A percentile compares a stretch with the other conserved stretches of the same genome.
Conservation (phyloP, 1,139 yeast genomes). For the Yamadazyma diospyri region DNA sequence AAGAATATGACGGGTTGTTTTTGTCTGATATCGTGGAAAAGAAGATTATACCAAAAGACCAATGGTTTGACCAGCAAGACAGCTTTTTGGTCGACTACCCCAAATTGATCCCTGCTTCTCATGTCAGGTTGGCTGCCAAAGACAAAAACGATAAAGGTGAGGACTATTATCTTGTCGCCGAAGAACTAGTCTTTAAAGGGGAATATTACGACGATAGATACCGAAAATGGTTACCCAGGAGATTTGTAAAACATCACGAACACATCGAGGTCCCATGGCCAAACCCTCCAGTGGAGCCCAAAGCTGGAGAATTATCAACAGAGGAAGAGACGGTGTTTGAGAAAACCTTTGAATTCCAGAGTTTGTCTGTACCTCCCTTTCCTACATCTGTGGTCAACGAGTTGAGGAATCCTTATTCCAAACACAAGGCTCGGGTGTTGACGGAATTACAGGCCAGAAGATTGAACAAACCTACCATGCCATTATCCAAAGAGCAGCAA, state of each 20-base stretch:
- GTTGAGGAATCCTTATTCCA: slow-evolving; percentile 69
- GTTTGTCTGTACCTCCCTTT: slow-evolving; percentile 63
- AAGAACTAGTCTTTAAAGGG: slow-evolving; percentile 63
- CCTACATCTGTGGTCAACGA: slow-evolving; percentile 66
- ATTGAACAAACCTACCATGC: slow-evolving; percentile 74
- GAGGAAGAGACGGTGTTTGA: slow-evolving; percentile 58
- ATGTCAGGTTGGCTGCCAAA: slow-evolving; percentile 69
- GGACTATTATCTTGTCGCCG: slow-evolving; percentile 68
- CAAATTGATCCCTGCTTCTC: slow-evolving; percentile 45
- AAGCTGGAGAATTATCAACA: slow-evolving; percentile 61
- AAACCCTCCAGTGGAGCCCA: slow-evolving; percentile 57
- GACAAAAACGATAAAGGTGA: slow-evolving; percentile 61
- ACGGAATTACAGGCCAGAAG: slow-evolving; percentile 60
- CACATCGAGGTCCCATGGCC: slow-evolving; percentile 88
- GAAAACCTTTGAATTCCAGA: slow-evolving; percentile 71
- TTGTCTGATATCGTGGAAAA: slow-evolving; percentile 35
- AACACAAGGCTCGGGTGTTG: slow-evolving; percentile 54
- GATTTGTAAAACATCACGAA: slow-evolving; percentile 70
- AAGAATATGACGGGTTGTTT: slow-evolving; percentile 31
- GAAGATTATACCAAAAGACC: slow-evolving; percentile 53
- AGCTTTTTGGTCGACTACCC: slow-evolving; percentile 70
- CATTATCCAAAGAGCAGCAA: slow-evolving; percentile 61
- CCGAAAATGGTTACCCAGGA: slow-evolving; percentile 69
- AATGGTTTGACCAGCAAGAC: slow-evolving; percentile 72
- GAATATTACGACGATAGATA: slow-evolving; percentile 72